phyloP scores from a whole-genome alignment of 78 protist genomes.

The Chrysochromulina tobinii region DNA sequence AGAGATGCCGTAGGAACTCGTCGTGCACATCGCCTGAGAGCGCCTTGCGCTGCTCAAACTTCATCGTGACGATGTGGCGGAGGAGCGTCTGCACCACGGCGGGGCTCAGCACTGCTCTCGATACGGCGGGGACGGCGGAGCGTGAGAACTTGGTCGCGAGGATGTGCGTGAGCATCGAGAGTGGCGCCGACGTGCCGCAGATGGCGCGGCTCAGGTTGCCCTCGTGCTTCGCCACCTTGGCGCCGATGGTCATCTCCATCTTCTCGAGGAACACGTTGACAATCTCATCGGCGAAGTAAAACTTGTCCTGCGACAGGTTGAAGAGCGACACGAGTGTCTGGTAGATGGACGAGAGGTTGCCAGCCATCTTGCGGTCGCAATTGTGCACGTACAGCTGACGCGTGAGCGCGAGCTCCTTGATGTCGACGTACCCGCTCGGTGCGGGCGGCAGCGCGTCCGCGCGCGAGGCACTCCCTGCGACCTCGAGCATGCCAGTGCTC shows the following conservation, averaged over 20 bases:
- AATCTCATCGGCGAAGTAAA: neutral
- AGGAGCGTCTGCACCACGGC: neutral
- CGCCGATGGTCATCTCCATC: slow-evolving; percentile 10
- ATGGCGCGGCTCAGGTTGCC: neutral
- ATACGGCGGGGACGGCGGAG: neutral
- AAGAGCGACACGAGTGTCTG: slow-evolving; percentile 26
- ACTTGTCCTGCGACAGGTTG: slow-evolving; percentile 1
- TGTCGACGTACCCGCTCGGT: neutral
- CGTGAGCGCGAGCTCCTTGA: neutral
- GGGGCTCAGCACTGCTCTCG: neutral
- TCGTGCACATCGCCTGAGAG: slow-evolving; percentile 8
- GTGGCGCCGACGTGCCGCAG: neutral
- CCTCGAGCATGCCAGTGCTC: too few species aligned
- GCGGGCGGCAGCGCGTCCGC: neutral
- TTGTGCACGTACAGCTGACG: slow-evolving; percentile 4
- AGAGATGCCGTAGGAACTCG: neutral
- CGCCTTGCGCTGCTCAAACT: neutral
- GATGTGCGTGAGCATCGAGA: slow-evolving; percentile 2
- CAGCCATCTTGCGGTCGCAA: slow-evolving; percentile 31
- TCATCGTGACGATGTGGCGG: neutral
- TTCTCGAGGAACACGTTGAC: slow-evolving; percentile 16
- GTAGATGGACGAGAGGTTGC: slow-evolving; percentile 24
- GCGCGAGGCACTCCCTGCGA: too few species aligned
- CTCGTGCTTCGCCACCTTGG: neutral
- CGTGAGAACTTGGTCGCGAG: neutral